Evolutionary conservation across 306 rosid species (phyloP).

Genomic region (Glycyrrhiza uralensis): DNA sequence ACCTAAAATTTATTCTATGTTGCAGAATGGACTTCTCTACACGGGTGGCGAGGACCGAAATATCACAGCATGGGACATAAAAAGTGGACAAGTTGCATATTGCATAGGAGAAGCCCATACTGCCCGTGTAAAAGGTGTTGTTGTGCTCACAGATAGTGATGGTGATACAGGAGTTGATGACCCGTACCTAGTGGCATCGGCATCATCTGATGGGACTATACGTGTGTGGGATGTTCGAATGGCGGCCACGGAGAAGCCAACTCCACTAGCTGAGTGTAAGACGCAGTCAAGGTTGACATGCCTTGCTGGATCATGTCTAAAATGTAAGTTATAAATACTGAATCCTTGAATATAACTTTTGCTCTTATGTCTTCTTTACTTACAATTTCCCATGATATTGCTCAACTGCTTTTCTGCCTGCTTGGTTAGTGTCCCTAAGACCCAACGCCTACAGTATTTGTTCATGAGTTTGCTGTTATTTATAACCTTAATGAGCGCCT

Average conservation of each 20-base stretch:
- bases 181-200: conserved; percentile 75
- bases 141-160: conserved; percentile 42
- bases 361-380: neutral
- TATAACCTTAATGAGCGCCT: neutral
- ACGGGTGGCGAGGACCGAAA: conserved; percentile 80
- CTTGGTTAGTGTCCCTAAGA: neutral
- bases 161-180: conserved; percentile 52
- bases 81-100: conserved; percentile 73
- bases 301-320: conserved; percentile 79
- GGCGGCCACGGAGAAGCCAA: conserved; percentile 59
- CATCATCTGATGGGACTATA: conserved; percentile 83
- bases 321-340: conserved; percentile 46
- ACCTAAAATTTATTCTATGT: neutral
- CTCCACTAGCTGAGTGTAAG: conserved; percentile 74
- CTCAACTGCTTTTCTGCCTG: neutral
- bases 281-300: conserved; percentile 84
- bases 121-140: conserved; percentile 82
- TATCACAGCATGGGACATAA: conserved; percentile 81
- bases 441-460: neutral
- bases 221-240: conserved; percentile 93
- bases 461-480: neutral
- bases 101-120: conserved; percentile 73
- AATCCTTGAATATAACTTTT: neutral
- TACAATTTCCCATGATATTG: neutral
- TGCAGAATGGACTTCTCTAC: conserved; percentile 73